Conservation (phyloP, 2,329 filamentous ascomycete genomes). For the Claviceps purpurea region DNA sequence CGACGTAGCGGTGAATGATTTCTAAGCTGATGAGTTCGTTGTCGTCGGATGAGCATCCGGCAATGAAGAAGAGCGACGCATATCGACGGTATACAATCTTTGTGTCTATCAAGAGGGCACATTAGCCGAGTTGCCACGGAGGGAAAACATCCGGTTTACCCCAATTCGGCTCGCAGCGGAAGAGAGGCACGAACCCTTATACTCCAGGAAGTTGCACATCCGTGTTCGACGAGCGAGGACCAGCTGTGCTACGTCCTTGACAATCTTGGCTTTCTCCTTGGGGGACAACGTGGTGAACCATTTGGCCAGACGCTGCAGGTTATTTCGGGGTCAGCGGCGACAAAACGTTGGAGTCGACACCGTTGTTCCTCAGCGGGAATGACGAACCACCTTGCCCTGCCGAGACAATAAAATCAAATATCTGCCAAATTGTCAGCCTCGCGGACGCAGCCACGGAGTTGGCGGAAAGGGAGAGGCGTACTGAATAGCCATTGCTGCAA, state of each 20-base stretch:
- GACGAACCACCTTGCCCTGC: slow-evolving; percentile 95
- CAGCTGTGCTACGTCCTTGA: slow-evolving; percentile 97
- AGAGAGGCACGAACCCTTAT: slow-evolving; percentile 58
- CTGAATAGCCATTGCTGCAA: slow-evolving; percentile 30
- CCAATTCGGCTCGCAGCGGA: background rate
- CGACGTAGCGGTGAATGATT: slow-evolving; percentile 97
- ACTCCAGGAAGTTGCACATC: slow-evolving; percentile 99
- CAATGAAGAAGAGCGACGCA: slow-evolving; percentile 98
- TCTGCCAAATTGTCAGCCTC: slow-evolving; percentile 35
- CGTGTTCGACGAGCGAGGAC: slow-evolving; percentile 89
- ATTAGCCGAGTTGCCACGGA: background rate
- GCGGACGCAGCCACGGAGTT: background rate
- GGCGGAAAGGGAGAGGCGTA: slow-evolving; percentile 15
- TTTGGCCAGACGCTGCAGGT: slow-evolving; percentile 76
- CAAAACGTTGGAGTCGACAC: background rate
- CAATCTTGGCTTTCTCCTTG: slow-evolving; percentile 98
- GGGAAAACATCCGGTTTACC: too few species aligned
- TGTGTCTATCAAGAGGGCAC: slow-evolving; percentile 49
- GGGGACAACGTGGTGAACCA: slow-evolving; percentile 98
- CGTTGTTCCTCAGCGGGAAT: slow-evolving; percentile 4
- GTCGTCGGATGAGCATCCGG: slow-evolving; percentile 90
- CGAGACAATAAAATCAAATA: slow-evolving; percentile 95
- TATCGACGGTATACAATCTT: slow-evolving; percentile 99
- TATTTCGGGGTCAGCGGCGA: slow-evolving; percentile 4
- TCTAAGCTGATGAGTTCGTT: slow-evolving; percentile 98